Percentiles rank a stretch among this genome's conserved stretches.
Evolutionary conservation across 495 filamentous ascomycete species (phyloP).

Genomic region (Gamarada debralockiae): DNA sequence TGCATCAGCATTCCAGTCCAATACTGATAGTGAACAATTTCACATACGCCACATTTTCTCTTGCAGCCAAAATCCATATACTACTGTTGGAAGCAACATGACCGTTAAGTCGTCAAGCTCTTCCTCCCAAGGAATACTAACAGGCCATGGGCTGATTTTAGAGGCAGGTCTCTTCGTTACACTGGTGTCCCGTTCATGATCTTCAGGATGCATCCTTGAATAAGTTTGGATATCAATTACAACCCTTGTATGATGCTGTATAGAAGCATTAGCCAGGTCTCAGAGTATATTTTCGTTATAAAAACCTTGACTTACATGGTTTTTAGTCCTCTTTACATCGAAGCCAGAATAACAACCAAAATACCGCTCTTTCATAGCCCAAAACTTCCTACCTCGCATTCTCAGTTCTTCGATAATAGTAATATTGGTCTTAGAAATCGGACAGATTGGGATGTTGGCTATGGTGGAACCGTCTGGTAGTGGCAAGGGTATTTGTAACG

Average conservation of each 20-base stretch:
- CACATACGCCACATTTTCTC: conserved; percentile 6
- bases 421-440: background rate
- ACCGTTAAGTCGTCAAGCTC: background rate
- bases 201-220: background rate
- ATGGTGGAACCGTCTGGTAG: conserved; percentile 1
- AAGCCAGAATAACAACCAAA: conserved; percentile 4
- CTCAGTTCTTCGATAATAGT: conserved; percentile 1
- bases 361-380: conserved; percentile 1
- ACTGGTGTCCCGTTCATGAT: background rate
- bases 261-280: background rate
- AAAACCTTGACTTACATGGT: background rate
- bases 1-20: background rate
- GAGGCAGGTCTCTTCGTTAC: background rate
- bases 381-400: conserved; percentile 2
- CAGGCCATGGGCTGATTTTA: background rate
- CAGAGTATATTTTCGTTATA: background rate
- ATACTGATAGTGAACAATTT: background rate
- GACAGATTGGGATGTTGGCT: background rate
- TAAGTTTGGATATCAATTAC: conserved; percentile 3
- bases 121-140: background rate
- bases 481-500: background rate
- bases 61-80: conserved; percentile 8
- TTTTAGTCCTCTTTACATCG: background rate
- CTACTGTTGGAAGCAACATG: background rate
- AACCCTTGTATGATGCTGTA: conserved; percentile 1